Conservation (phyloP, 768 basidiomycete species). For the Tephrocybe rancida region DNA sequence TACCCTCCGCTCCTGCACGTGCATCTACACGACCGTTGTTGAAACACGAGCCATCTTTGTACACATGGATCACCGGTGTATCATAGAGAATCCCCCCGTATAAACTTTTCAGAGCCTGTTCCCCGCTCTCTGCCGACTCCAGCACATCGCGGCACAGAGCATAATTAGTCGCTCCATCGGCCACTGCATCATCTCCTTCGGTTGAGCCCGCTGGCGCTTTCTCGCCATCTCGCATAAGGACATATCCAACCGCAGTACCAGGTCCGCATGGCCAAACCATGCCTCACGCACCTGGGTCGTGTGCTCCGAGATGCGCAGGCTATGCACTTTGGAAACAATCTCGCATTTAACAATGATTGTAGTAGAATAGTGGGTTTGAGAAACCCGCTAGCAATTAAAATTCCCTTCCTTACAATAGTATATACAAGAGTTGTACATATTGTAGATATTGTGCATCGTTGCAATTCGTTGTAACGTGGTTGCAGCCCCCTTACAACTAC, state of each 20-base stretch:
- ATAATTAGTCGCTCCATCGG: background rate
- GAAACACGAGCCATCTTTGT: conserved; percentile 7
- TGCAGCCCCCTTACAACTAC: too few relatives aligned
- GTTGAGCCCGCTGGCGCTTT: too few relatives aligned
- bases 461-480: too few relatives aligned
- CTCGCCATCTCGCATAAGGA: too few relatives aligned
- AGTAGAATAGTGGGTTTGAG: too few relatives aligned
- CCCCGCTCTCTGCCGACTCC: background rate
- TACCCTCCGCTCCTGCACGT: conserved; percentile 3
- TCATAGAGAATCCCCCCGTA: background rate
- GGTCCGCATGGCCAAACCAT: background rate
- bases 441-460: too few relatives aligned
- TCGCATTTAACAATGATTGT: too few relatives aligned
- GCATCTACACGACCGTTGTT: background rate
- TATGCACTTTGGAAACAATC: background rate
- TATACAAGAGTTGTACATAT: too few relatives aligned
- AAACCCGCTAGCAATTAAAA: too few relatives aligned
- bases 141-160: background rate
- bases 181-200: background rate
- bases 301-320: background rate
- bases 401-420: too few relatives aligned
- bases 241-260: too few relatives aligned
- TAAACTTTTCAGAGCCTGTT: background rate
- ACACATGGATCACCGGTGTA: background rate
- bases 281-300: background rate